Evolutionary conservation across 1,284 basidiomycete genomes (phyloP), one percentile per base, ranked within the genome.

Genomic region (Polyporus tsugae): DNA sequence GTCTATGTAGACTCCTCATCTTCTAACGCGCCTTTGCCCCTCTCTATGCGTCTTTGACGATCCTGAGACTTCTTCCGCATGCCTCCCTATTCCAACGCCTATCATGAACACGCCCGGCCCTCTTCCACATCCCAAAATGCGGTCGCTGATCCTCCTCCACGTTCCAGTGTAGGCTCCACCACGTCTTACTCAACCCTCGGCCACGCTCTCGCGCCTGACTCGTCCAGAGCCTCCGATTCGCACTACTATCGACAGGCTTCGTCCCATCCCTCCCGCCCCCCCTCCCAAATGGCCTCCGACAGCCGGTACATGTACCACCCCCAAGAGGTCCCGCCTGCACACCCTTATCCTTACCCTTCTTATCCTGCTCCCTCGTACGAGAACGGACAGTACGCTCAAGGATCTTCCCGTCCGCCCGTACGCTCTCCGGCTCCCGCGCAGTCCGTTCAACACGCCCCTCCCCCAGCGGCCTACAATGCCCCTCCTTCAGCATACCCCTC

Each of bases 281-380:
- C 68, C 42, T 60, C 77, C 6, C 73, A 74, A 44, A 87, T 89
- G 86, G 80, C 87, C 33, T 84, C 87, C 61, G 88, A 89, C 78
- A 81, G 84, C 49, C 82, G 88, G 70, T 88, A 88, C 75, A 81
- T 88, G 77, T 90, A 91, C 77, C 80, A 82, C 61, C 82, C 69
- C 78, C 82, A 71, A 78, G 81, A 67, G 78, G 73, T 77, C 79
- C 68, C 65, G 6, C 65, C 59, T 25, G 41, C 78, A 86, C 88
- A 78, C 81, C 76, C 82, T 49, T 90, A 91, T 77, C 85, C 63
- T 33, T 72, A 72, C 60, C 33, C 71, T 22, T 60, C 58, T 9
- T 65, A 86, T 71, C 78, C 82, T 9, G 74, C 80, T 22, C 73
- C 81, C 13, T 74, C 82, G n/a, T 85, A 82, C 70, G 82, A 83